Evolutionary conservation across 257 asterid species (phyloP).

Genomic region (Forsythia suspensa): DNA sequence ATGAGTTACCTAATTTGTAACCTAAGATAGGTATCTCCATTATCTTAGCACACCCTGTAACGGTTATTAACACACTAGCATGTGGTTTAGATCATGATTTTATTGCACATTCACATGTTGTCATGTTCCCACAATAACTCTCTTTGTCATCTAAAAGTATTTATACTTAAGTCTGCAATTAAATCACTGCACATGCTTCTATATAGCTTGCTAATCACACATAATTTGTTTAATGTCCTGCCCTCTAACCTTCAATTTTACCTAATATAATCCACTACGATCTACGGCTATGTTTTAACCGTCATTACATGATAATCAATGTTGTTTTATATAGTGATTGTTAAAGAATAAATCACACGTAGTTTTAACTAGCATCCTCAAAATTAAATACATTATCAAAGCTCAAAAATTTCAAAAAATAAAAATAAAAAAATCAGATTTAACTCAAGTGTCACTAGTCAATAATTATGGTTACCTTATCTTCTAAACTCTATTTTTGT

Average conservation of each 20-base stretch:
- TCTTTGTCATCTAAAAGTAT: constrained; percentile 23
- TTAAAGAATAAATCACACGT: too few species aligned
- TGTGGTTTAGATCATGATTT: constrained; percentile 53
- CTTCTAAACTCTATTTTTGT: too few species aligned
- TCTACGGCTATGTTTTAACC: not conserved
- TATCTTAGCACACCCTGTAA: constrained; percentile 29
- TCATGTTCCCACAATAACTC: constrained; percentile 29
- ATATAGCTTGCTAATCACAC: constrained; percentile 39
- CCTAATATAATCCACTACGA: not conserved
- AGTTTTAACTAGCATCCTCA: too few species aligned
- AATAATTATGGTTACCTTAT: too few species aligned
- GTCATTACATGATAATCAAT: not conserved
- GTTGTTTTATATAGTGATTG: not conserved
- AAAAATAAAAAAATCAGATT: too few species aligned
- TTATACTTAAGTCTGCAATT: constrained; percentile 39
- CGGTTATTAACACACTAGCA: constrained; percentile 28
- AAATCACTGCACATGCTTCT: constrained; percentile 52
- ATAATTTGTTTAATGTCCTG: constrained; percentile 23
- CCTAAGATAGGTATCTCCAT: constrained; percentile 18
- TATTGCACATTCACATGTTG: constrained; percentile 52
- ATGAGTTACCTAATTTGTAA: constrained; percentile 19
- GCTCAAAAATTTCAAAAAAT: too few species aligned
- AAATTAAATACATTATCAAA: too few species aligned
- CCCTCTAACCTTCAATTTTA: not conserved
- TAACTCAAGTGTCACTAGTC: too few species aligned